Evolutionary conservation across 306 rosid genomes (phyloP), one percentile per base, ranked within the genome.

Genomic region (Citrullus amarus): DNA sequence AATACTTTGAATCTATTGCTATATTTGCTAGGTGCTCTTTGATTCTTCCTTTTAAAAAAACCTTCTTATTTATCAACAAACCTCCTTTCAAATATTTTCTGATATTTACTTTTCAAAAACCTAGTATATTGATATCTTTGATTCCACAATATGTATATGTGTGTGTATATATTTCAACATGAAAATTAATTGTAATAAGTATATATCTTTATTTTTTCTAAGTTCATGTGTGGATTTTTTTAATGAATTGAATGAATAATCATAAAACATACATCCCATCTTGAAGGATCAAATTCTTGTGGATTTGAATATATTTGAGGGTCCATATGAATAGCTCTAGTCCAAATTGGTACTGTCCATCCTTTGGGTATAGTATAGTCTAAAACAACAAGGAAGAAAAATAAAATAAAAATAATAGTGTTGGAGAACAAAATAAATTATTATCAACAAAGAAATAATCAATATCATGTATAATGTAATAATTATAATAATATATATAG

Each of bases 281-380:
- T 86, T 2, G 88, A 82, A 50, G 90, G 93, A 82, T 91, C 80
- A 25, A 36, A 91, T 60, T 89, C 90, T 59, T 63, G 32, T 34
- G 93, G 93, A 16, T 88, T 84, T 10, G 6, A 12, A 68, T 88
- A 89, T 75, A 13, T 81, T 80, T 89, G 86, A 55, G 92, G 89
- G 46, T 89, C 92, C 89, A 89, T 86, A 71, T 89, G 96, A 79
- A 89, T 84, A 3, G 85, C 90, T 81, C 91, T 88, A 17, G 32
- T 80, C 96, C 96, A 89, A 30, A 89, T 83, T n/a, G 86, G 38
- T 11, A 89, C 83, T 70, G 82, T 86, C 96, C 96, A 91, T 15
- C 91, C 93, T 80, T 85, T 87, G 4, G 96, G 90, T 82, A 89
- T 85, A 0, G 80, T 82, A 48, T 85, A 91, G 25, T 93, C 93